Base-by-base conservation (phyloP, 345 rosid species). In the Firmiana major region DNA sequence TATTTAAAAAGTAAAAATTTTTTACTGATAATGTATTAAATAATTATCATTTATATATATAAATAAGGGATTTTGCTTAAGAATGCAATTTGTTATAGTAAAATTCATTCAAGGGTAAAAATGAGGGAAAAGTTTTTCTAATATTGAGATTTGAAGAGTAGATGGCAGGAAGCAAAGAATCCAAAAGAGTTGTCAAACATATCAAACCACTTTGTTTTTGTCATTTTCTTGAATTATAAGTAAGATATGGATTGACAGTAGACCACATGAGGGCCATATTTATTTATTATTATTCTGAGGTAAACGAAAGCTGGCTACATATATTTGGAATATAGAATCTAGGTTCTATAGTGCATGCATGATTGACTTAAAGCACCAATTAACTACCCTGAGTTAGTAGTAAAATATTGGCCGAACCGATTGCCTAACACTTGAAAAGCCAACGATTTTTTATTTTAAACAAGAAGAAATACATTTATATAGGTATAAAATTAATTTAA, bases 171-270 rank as follows among this genome's bases (percentile, higher is more conserved):
- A 59, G 82, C 34, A 78, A 69, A 70, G 85, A 80, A 82, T 78
- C 82, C 69, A 57, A 57, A 45, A 4, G 10, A 75, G 79, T 49
- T 77, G 85, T 60, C 65, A 66, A 15, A 73, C 3, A 9, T 16
- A 76, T 28, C 17, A 46, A 73, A 31, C 34, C 1, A 78, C 77
- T 40, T 73, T 5, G 43, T 73, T 76, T 65, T 70, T 82, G 79
- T 76, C 85, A 64, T 79, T 80, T 80, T 80, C 84, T 74, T 70
- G 36, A 65, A 76, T 58, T 42, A 3, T 57, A 80, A 82, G 75
- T 24, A 80, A 76, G 24, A 73, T 63, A 53, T 15, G 63, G 53
- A 26, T 15, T 17, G 57, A 57, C 36, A 40, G 75, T 34, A 22
- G 63, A 16, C 10, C 81, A 75, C 85, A 70, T 68, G 84, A 57